Percentiles rank a stretch among this genome's conserved stretches.
Evolutionary conservation across 2,329 filamentous ascomycete species (phyloP).

Genomic region (Botrytis porri): DNA sequence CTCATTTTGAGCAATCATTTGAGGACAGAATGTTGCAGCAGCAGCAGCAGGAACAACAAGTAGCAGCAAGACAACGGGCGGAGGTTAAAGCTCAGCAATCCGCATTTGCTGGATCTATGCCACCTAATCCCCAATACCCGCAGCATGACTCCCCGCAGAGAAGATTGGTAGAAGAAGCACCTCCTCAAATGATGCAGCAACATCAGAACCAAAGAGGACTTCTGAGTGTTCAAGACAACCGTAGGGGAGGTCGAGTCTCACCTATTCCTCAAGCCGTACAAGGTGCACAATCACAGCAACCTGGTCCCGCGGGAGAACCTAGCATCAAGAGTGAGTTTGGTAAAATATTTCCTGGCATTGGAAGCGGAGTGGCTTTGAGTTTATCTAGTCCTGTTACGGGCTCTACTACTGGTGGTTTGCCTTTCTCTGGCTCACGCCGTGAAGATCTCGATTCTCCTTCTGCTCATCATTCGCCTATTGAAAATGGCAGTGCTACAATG

Average conservation of each 20-base stretch:
- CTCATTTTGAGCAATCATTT: constrained; percentile 36
- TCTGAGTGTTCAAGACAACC: constrained; percentile 71
- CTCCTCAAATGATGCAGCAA: constrained; percentile 51
- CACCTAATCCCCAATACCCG: constrained; percentile 41
- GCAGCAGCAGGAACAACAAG: constrained; percentile 40
- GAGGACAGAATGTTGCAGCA: constrained; percentile 39
- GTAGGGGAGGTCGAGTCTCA: constrained; percentile 78
- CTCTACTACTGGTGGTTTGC: constrained; percentile 48
- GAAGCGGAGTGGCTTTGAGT: constrained; percentile 58
- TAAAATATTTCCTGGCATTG: constrained; percentile 93
- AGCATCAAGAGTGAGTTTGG: constrained; percentile 94
- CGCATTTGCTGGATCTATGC: constrained; percentile 40
- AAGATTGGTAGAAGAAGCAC: constrained; percentile 47
- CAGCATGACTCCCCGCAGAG: constrained; percentile 47
- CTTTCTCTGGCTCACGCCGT: constrained; percentile 51
- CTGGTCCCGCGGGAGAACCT: constrained; percentile 76
- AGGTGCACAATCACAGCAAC: constrained; percentile 77
- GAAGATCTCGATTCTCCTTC: constrained; percentile 49
- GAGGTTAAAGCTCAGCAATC: constrained; percentile 40
- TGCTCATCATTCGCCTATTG: constrained; percentile 43
- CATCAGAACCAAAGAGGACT: constrained; percentile 62
- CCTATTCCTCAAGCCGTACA: constrained; percentile 92
- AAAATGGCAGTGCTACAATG: constrained; percentile 41
- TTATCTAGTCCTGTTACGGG: constrained; percentile 48
- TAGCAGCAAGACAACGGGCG: constrained; percentile 36